phyloP scores from a whole-genome alignment of 2,329 filamentous ascomycete species.

The Ophiocordyceps unilateralis region DNA sequence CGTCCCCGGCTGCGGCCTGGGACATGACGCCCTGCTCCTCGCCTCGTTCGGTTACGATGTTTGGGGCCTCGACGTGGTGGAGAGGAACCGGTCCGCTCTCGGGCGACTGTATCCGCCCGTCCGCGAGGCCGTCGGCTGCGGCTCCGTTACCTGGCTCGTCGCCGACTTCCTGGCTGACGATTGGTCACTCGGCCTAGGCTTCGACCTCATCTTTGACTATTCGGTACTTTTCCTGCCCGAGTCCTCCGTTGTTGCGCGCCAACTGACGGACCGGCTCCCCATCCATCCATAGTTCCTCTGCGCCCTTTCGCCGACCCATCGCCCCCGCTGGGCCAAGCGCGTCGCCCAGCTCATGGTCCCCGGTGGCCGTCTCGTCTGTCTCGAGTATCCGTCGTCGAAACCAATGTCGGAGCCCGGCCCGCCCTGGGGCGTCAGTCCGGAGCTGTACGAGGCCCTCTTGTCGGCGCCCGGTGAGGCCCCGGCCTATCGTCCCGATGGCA shows the following conservation, averaged over 20 bases:
- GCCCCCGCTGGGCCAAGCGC: constrained; percentile 35
- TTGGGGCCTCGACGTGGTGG: constrained; percentile 52
- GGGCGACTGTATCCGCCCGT: constrained; percentile 23
- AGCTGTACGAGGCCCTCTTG: constrained; percentile 57
- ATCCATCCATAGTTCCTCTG: constrained; percentile 42
- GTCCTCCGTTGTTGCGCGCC: no score
- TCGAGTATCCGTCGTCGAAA: constrained; percentile 68
- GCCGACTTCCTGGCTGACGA: constrained; percentile 52
- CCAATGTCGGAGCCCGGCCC: constrained; percentile 47
- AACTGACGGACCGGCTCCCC: no score
- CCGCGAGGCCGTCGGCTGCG: constrained; percentile 23
- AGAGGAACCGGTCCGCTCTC: constrained; percentile 5
- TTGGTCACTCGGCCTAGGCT: constrained; percentile 34
- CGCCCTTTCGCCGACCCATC: constrained; percentile 35
- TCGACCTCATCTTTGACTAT: constrained; percentile 51
- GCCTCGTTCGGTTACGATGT: constrained; percentile 61
- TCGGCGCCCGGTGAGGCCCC: constrained; percentile 51
- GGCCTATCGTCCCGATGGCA: constrained; percentile 32
- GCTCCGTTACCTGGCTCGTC: constrained; percentile 34
- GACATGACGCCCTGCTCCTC: constrained; percentile 65
- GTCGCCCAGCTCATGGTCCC: constrained; percentile 31
- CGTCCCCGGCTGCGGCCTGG: constrained; percentile 67
- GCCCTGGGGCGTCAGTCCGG: constrained; percentile 52
- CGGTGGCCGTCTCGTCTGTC: constrained; percentile 37
- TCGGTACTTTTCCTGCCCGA: constrained; percentile 25